Evolutionary conservation across 2,329 filamentous ascomycete species (phyloP), one percentile per base, ranked within the genome.

Genomic region (Paecilomyces sp.): DNA sequence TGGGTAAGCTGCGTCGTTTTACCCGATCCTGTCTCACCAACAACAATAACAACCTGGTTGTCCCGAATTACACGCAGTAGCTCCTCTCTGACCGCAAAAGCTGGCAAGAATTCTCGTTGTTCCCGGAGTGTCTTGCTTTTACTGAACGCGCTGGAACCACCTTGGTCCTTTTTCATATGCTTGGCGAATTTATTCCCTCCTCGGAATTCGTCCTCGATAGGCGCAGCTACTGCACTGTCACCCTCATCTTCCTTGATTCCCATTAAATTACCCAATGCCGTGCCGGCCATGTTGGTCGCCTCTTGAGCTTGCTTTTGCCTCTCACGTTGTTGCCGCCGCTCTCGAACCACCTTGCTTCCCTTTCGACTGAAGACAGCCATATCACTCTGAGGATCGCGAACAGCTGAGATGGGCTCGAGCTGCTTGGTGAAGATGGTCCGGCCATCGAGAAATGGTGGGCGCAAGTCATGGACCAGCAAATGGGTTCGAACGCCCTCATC

Each of bases 311-410:
- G 93, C 68, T 92, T 91, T 70, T 96, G 91, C 51, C 94, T 85
- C 73, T 99, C 94, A 63, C 92, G 89, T 74, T 96, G 92, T 75
- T 96, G 92, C 51, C 95, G 83, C 66, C 89, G 88, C 67, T 99
- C 94, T 69, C 89, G 90, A 12, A 99, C 94, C 1, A 97, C 92
- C 67, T 87, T 89, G 71, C 93, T 97, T 0, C 94, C 94, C 73
- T 97, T 97, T 52, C 93, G 85, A 77, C 92, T 96, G 68, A 97
- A 97, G 1, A 99, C 92, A 1, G 94, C 94, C 94, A 99, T 96
- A 70, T 99, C 94, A 71, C 95, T 99, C 75, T 97, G 93, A 28
- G 90, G 88, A 72, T 99, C 94, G 57, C 89, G 85, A 13, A 99
- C 90, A 0, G 94, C 95, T 0, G 93, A 91, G 0, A 99, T 90